Evolutionary conservation across 257 asterid genomes (phyloP).

Genomic region (Solanum neorickii): DNA sequence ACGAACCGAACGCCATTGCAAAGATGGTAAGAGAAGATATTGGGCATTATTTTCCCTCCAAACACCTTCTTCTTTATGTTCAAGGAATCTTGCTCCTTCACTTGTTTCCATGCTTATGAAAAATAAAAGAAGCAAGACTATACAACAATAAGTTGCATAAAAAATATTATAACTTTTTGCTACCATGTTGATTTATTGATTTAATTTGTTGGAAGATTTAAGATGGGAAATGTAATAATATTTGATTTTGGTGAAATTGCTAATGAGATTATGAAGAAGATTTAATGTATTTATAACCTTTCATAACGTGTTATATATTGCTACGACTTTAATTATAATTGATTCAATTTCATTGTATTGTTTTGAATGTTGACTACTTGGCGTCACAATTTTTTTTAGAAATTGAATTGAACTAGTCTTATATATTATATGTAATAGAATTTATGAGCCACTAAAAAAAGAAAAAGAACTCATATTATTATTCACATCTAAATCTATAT

Average conservation of each 20-base stretch:
- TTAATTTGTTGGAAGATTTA: background rate
- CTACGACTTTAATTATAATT: background rate
- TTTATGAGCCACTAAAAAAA: background rate
- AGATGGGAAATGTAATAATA: background rate
- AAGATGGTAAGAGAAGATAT: background rate
- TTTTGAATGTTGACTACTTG: background rate
- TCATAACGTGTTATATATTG: background rate
- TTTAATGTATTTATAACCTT: background rate
- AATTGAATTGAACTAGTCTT: background rate
- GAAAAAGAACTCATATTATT: background rate
- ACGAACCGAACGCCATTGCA: background rate
- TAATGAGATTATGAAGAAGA: background rate
- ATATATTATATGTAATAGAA: background rate
- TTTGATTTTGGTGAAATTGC: background rate
- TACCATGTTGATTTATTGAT: background rate
- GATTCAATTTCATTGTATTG: background rate
- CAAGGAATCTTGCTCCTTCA: slow-evolving; percentile 3
- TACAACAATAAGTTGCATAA: background rate
- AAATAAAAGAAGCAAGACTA: background rate
- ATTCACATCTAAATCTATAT: background rate
- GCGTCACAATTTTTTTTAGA: background rate
- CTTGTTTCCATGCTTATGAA: background rate
- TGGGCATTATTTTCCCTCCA: background rate
- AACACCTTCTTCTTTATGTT: slow-evolving; percentile 17
- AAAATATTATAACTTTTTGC: background rate